Evolutionary conservation across 768 basidiomycete genomes (phyloP).

Genomic region (Trametes maxima): DNA sequence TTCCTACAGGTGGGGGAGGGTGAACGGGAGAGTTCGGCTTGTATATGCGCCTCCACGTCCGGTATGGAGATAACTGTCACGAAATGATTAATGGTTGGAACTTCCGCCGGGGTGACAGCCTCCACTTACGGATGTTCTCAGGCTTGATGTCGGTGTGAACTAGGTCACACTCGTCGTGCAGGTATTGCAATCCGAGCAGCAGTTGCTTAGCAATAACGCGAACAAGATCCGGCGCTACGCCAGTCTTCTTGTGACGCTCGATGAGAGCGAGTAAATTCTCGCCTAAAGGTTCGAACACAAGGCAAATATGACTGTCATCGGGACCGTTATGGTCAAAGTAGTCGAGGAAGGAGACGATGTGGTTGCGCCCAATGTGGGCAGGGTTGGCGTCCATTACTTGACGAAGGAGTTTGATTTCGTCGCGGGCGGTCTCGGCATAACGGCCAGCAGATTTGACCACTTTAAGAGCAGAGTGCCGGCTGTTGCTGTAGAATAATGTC

Average conservation of each 20-base stretch:
- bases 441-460: conserved; percentile 93
- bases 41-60: conserved; percentile 76
- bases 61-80: conserved; percentile 76
- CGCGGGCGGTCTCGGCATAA: conserved; percentile 95
- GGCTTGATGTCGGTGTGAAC: conserved; percentile 96
- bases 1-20: conserved; percentile 77
- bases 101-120: conserved; percentile 29
- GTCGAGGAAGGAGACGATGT: conserved; percentile 90
- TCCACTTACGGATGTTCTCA: conserved; percentile 86
- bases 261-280: conserved; percentile 77
- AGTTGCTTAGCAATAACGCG: conserved; percentile 87
- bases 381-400: conserved; percentile 72
- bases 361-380: conserved; percentile 74
- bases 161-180: conserved; percentile 90
- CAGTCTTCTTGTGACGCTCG: conserved; percentile 79
- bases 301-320: conserved; percentile 81
- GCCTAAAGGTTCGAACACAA: conserved; percentile 87
- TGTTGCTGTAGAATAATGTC: conserved; percentile 46
- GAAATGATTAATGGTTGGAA: neutral
- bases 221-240: conserved; percentile 80
- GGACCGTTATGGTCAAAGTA: conserved; percentile 80
- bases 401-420: conserved; percentile 91
- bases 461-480: conserved; percentile 87
- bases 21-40: conserved; percentile 64
- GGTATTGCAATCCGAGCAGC: conserved; percentile 85